Evolutionary conservation across 2,329 filamentous ascomycete genomes (phyloP).

Genomic region (Eurotiales sp.): DNA sequence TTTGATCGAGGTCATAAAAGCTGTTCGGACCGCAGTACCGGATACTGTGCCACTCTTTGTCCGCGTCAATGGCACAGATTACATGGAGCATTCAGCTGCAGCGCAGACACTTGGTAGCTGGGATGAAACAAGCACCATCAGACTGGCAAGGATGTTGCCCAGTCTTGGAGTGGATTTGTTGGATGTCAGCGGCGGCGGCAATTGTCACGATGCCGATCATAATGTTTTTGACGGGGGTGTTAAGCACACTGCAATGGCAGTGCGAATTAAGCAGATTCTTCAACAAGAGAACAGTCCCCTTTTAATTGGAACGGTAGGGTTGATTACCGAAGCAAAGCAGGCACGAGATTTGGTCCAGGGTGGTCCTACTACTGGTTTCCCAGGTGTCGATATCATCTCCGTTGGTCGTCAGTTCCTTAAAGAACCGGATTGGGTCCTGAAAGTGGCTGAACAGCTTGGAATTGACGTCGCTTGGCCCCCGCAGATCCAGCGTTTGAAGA

Average conservation of each 20-base stretch:
- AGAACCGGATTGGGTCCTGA: constrained; percentile 53
- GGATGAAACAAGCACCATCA: constrained; percentile 38
- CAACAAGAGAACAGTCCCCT: constrained; percentile 34
- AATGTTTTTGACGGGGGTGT: constrained; percentile 45
- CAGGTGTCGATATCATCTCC: constrained; percentile 43
- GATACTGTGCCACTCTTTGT: constrained; percentile 67
- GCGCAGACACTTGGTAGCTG: constrained; percentile 23
- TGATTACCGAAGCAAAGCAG: constrained; percentile 53
- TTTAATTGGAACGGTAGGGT: constrained; percentile 50
- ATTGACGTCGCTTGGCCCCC: constrained; percentile 47
- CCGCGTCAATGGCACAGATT: constrained; percentile 68
- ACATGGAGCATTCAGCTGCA: constrained; percentile 56
- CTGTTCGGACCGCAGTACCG: constrained; percentile 53
- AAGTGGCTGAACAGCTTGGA: constrained; percentile 46
- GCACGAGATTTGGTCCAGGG: constrained; percentile 45
- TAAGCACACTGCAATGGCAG: constrained; percentile 32
- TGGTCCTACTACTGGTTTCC: constrained; percentile 20
- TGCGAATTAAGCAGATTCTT: constrained; percentile 40
- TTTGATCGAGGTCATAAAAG: constrained; percentile 54
- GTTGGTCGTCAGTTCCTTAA: constrained; percentile 53
- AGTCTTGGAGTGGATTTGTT: constrained; percentile 42
- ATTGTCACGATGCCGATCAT: constrained; percentile 39
- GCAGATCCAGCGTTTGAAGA: too few species aligned
- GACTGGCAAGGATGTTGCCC: constrained; percentile 39
- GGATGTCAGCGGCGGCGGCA: constrained; percentile 45